Evolutionary conservation across 371 early-diverging fungal genomes (phyloP), one percentile per base, ranked within the genome.

Genomic region (Apophysomyces variabilis): DNA sequence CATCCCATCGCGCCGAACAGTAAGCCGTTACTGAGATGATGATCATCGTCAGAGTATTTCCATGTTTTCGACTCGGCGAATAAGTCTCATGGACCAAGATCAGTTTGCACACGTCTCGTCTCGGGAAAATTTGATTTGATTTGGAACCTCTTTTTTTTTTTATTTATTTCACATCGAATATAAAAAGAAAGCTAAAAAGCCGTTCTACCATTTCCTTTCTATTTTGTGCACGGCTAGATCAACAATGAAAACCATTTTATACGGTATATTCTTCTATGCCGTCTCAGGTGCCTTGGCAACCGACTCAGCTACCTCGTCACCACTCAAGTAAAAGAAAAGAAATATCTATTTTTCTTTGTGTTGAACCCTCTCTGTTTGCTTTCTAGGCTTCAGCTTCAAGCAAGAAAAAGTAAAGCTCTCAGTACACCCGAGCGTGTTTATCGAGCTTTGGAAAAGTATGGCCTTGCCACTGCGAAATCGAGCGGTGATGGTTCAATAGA

Each of bases 401-500:
- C 62, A 46, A 67, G 62, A 11, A 41, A 58, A 14, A 75, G 79
- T 9, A 21, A 18, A 1, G 70, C 72, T 1, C 66, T 78, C 61
- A 76, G 62, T 16, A 76, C 79, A 12, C 74, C 69, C 0, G 71
- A 65, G 44, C 54, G 82, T 16, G 39, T 78, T n/a, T 38, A 70
- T 11, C 58, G 58, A 1, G 59, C 76, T 0, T 54, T 81, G 26
- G 65, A 68, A 11, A 81, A 81, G 59, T 81, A 73, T 58, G 71
- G 71, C 8, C 50, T 81, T 2, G 39, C 60, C 12, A 73, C 54
- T 62, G 18, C 56, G 71, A 1, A 64, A 64, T 43, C 57, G 66
- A 14, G 68, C 67, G 12, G 38, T 63, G 6, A 26, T 3, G 32
- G 73, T 16, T 46, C 64, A n/a, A 65, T 81, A 38, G 75, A 73